Evolutionary conservation across 257 asterid species (phyloP).

Genomic region (Ballota nigra): DNA sequence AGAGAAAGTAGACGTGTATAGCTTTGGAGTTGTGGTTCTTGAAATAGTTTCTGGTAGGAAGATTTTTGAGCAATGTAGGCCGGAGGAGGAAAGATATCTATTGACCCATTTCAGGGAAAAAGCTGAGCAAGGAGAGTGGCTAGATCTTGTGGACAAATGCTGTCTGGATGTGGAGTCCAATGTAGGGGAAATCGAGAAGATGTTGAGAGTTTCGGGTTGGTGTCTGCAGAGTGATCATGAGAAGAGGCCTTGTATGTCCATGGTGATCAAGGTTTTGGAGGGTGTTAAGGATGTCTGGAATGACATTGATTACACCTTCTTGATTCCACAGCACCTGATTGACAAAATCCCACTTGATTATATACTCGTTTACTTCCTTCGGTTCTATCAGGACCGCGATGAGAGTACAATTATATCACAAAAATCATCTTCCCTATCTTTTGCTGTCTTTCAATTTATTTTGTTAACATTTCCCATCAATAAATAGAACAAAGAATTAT

Average conservation of each 20-base stretch:
- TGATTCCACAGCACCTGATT: neutral
- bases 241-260: constrained; percentile 1
- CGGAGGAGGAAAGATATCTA: constrained; percentile 29
- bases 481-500: too few species aligned
- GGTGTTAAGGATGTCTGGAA: neutral
- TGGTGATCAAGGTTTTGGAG: constrained; percentile 24
- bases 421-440: too few species aligned
- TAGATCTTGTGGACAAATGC: too few species aligned
- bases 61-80: constrained; percentile 6
- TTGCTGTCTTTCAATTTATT: too few species aligned
- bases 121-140: neutral
- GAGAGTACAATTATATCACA: too few species aligned
- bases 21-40: constrained; percentile 19
- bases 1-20: constrained; percentile 33
- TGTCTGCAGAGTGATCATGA: too few species aligned
- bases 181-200: too few species aligned
- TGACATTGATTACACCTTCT: constrained; percentile 7
- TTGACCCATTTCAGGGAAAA: constrained; percentile 13
- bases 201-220: too few species aligned
- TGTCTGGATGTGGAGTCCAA: too few species aligned
- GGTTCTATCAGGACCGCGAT: constrained; percentile 4
- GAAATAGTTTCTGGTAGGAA: constrained; percentile 10
- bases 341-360: constrained; percentile 8
- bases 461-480: too few species aligned
- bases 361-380: constrained; percentile 24